Evolutionary conservation across 306 rosid species (phyloP), one percentile per base, ranked within the genome.

Genomic region (Delonix regia): DNA sequence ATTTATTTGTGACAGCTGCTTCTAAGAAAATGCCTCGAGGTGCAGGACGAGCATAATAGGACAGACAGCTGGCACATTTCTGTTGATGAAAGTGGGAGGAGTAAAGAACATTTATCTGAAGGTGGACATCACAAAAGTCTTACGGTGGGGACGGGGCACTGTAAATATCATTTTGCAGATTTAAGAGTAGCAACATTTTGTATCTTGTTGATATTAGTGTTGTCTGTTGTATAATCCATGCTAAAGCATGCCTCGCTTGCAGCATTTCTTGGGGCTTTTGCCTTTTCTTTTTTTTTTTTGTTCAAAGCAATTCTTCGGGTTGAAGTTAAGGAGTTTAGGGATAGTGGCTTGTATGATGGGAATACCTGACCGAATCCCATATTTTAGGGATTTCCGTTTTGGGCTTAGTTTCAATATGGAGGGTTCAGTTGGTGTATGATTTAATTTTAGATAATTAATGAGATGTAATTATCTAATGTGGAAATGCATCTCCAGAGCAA

Each of bases 11-110:
- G 47, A 86, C 92, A 91, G 92, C 76, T 0, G 52, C 22, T 21
- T 70, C 89, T 12, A 92, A 88, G 92, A 88, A 92, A 86, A 85
- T 85, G 90, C 91, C 94, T n/a, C 90, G 87, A 6, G 92, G 87
- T 70, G 88, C 80, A 86, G 94, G 92, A 30, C 91, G 85, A 0
- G 85, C 85, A 4, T 8, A 72, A 14, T 34, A 62, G 73, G 81
- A 62, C 66, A 48, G 67, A 48, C 61, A 49, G 41, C 42, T 60
- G 25, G 56, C 47, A 69, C 47, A 64, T 70, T 57, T 25, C 18
- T 9, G 45, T 9, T 3, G 22, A 68, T 41, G 60, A 24, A 25
- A 25, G 27, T 78, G 64, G 42, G 51, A 69, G 30, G 42, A n/a
- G 21, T 42, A 14, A 41, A 13, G 34, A 73, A 48, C 76, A 13